Base-by-base conservation (phyloP, 352 stramenopile species). In the Thalassiosira oceanica region DNA sequence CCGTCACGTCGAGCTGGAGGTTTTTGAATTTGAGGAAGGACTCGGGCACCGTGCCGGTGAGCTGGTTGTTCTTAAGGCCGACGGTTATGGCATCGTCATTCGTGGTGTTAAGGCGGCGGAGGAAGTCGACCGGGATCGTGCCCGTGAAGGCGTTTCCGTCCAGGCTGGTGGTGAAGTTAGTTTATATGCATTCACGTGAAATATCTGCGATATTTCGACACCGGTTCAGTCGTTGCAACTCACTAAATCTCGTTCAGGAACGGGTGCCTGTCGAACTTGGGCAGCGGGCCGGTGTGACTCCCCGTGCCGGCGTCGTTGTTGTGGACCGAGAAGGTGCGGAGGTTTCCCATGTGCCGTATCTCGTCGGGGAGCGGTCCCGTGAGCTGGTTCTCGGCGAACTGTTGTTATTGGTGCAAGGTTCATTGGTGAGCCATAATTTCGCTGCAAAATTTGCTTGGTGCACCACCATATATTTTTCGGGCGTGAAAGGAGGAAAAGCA, bases 1-100 rank as follows among this genome's bases (percentile, higher is more conserved):
- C 83, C n/a, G 68, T 53, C 2, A 87, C n/a, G 49, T 86, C 62
- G n/a, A 92, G 63, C 27, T 69, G 68, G 8, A 92, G 33, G 1
- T 42, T 49, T 27, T 67, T 35, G 49, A 90, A 92, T n/a, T 73
- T 43, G 8, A 56, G 20, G 21, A 88, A 67, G 6, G 50, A 15
- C 0, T 10, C 6, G 26, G 84, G 84, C 29, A 91, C 55, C 3
- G 56, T 74, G 0, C 81, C 84, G 0, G 72, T 75, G 18, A 91
- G 60, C 5, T 74, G 15, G 37, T 91, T 91, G 45, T 83, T 76
- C 0, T 39, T 57, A n/a, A 91, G 51, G 33, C 82, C 69, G 16
- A 91, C 58, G 16, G 61, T 82, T 1, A 89, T 54, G 1, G 28
- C 11, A 3, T 80, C 39, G 3, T 57, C 44, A 0, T 45, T 42